Evolutionary conservation across 805 yeast species (phyloP).

Genomic region (Starmerella roubikii): DNA sequence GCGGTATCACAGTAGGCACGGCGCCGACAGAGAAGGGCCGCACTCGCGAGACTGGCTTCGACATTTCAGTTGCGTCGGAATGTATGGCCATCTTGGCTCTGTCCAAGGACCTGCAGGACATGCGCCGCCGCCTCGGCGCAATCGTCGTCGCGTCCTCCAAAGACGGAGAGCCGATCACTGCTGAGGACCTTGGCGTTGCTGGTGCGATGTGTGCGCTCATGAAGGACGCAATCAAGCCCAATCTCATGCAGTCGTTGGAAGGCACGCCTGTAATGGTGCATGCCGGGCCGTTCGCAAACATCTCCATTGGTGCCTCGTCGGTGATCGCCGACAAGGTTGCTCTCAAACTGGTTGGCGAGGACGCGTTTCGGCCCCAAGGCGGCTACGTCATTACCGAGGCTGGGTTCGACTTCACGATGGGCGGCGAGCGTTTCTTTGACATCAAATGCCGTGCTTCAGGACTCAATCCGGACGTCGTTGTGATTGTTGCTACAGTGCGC

Average conservation of each 20-base stretch:
- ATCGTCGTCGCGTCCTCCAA: constrained; percentile 77
- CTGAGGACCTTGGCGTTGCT: constrained; percentile 88
- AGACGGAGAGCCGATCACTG: constrained; percentile 71
- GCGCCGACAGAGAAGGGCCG: constrained; percentile 88
- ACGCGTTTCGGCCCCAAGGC: constrained; percentile 25
- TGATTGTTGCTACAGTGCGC: constrained; percentile 88
- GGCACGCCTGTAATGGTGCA: constrained; percentile 98
- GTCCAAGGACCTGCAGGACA: constrained; percentile 60
- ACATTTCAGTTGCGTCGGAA: constrained; percentile 92
- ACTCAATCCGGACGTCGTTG: constrained; percentile 74
- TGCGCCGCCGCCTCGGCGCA: constrained; percentile 75
- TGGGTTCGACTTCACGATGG: constrained; percentile 98
- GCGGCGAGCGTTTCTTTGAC: constrained; percentile 93
- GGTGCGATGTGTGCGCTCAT: constrained; percentile 90
- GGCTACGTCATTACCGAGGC: constrained; percentile 96
- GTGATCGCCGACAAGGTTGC: constrained; percentile 90
- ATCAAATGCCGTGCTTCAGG: constrained; percentile 95
- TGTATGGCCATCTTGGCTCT: constrained; percentile 92
- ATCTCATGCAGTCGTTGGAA: constrained; percentile 91
- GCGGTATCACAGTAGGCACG: constrained; percentile 80
- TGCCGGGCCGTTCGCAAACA: constrained; percentile 97
- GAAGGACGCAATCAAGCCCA: constrained; percentile 93
- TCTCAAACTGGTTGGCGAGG: constrained; percentile 70
- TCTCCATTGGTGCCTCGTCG: constrained; percentile 92
- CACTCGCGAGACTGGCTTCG: constrained; percentile 80